Evolutionary conservation across 305 asterid species (phyloP), one percentile per base, ranked within the genome.

Genomic region (Nicotiana rustica): DNA sequence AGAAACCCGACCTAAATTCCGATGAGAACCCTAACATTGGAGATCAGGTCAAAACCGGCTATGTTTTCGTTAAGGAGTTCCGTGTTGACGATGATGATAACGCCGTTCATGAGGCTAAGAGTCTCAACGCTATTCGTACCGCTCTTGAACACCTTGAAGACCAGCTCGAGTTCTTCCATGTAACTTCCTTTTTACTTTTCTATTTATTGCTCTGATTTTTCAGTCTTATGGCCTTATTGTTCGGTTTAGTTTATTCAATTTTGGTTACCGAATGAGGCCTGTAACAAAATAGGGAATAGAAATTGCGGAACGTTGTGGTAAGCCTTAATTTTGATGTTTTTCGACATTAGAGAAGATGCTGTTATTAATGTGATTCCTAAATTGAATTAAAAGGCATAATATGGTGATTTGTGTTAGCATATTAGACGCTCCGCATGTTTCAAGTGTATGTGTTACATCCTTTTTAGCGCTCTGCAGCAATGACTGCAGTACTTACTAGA

Each of bases 111-210:
- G 99, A 96, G 89, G 97, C 97, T 10, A 96, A 92, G 91, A 94
- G 97, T 87, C 91, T 96, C 79, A 90, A 91, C 35, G 89, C 95
- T 33, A 94, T 96, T 69, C 93, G 99, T 0, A 90, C 94, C 18
- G 97, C 99, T 2, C 98, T 96, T 5, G 98, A 96, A 67, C 89
- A 91, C 83, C 96, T 96, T 6, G 97, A 94, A 85, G 97, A 92
- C 90, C 98, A 96, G 91, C 92, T 96, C 57, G 99, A 96, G 81
- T 90, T 94, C 85, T 92, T 96, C 86, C 94, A 93, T 66, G 98
- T 93, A 71, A 86, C 92, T 84, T 21, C 57, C 10, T 8, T 19
- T 47, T 15, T 17, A 1, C 12, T 17, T 64, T 56, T 49, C 8
- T 47, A 33, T 70, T 70, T 19, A 44, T 70, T 19, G 33, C 0